Evolutionary conservation across 805 yeast genomes (phyloP).

Genomic region (Candida chauliodis): DNA sequence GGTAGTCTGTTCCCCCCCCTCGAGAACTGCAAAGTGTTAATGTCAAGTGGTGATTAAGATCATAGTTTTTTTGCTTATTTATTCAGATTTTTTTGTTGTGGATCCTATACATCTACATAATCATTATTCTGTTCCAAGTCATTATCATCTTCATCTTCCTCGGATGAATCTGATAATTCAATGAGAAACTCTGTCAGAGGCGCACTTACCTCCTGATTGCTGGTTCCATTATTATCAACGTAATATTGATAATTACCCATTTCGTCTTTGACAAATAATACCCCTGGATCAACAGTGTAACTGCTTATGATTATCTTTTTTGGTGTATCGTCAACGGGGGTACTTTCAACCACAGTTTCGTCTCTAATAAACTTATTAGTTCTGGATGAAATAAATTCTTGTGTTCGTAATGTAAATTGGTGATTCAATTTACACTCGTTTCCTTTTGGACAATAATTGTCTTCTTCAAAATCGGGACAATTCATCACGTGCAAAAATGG

Average conservation of each 20-base stretch:
- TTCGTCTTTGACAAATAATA: slow-evolving; percentile 17
- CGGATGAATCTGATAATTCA: slow-evolving; percentile 9
- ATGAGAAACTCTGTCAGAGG: slow-evolving; percentile 9
- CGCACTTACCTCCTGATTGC: not conserved
- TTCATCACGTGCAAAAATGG: slow-evolving; percentile 52
- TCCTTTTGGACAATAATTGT: slow-evolving; percentile 56
- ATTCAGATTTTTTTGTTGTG: not conserved
- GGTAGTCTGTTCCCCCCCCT: no score
- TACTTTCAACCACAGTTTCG: slow-evolving; percentile 11
- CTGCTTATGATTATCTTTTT: slow-evolving; percentile 22
- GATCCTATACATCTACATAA: slow-evolving; percentile 17
- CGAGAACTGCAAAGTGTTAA: no score
- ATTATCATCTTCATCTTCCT: slow-evolving; percentile 19
- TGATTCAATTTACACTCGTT: slow-evolving; percentile 52
- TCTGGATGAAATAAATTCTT: slow-evolving; percentile 18
- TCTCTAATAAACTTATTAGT: slow-evolving; percentile 14
- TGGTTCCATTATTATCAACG: slow-evolving; percentile 16
- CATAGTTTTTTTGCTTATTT: no score
- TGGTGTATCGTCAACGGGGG: not conserved
- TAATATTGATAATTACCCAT: slow-evolving; percentile 23
- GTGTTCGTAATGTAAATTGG: slow-evolving; percentile 25
- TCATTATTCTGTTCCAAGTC: slow-evolving; percentile 22
- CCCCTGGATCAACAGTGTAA: slow-evolving; percentile 30
- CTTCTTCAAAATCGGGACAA: slow-evolving; percentile 70
- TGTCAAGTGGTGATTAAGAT: no score